A percentile compares a stretch with the other conserved stretches of the same genome.
Conservation (phyloP, 78 protist genomes). For the Pigoraptor vietnamica region DNA sequence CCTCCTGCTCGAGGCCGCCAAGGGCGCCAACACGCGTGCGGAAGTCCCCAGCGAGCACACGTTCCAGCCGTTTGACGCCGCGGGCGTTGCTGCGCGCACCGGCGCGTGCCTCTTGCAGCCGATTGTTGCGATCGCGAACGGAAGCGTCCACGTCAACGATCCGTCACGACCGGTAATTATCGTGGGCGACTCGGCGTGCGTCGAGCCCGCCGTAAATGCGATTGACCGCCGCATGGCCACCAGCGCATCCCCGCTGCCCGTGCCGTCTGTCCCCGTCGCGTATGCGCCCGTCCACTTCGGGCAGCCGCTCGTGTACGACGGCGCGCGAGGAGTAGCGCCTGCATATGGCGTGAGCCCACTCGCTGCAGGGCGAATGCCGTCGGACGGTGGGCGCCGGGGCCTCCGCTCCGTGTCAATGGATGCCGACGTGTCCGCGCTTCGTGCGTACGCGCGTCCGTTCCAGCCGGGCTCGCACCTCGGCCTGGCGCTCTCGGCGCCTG, state of each 20-base stretch:
- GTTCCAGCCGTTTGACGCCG: background rate
- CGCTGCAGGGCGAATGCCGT: too few species aligned
- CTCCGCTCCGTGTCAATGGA: background rate
- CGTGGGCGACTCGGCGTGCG: background rate
- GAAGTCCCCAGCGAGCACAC: background rate
- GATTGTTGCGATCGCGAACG: background rate
- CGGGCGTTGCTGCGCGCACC: background rate
- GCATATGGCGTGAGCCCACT: too few species aligned
- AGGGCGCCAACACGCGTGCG: background rate
- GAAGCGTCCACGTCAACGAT: background rate
- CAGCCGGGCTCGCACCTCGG: background rate
- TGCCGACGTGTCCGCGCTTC: background rate
- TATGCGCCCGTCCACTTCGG: too few species aligned
- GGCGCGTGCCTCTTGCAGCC: background rate
- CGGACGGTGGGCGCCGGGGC: too few species aligned
- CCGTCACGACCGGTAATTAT: background rate
- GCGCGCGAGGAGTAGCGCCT: too few species aligned
- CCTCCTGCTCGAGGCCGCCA: background rate
- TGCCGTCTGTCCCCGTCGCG: background rate
- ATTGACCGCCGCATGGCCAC: background rate
- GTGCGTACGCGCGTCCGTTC: background rate
- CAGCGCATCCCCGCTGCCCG: too few species aligned
- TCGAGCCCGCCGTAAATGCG: background rate
- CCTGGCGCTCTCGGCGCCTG: background rate
- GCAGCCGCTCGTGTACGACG: too few species aligned